Conservation (phyloP, 768 basidiomycete species). For the Tylopilus subfusipes region DNA sequence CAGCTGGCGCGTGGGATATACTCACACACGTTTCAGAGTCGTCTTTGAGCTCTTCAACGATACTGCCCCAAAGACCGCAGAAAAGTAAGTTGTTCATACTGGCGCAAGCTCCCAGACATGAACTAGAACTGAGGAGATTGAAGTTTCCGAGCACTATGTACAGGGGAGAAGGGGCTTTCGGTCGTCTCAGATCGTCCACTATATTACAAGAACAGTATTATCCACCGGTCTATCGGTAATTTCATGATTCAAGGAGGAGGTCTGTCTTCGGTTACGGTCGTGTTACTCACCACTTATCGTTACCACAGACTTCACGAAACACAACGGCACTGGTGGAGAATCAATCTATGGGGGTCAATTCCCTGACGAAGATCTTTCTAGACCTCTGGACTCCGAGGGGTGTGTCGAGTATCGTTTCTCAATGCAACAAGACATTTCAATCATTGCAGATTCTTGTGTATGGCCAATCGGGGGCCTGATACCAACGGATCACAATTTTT, state of each 20-base stretch:
- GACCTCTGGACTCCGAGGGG: conserved; percentile 63
- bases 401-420: conserved; percentile 25
- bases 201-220: conserved; percentile 75
- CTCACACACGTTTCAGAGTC: conserved; percentile 42
- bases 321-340: conserved; percentile 78
- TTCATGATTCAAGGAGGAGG: conserved; percentile 85
- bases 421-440: not conserved
- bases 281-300: not conserved
- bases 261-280: conserved; percentile 27
- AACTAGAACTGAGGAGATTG: conserved; percentile 7
- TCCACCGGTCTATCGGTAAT: conserved; percentile 74
- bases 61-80: conserved; percentile 66
- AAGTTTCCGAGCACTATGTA: conserved; percentile 84
- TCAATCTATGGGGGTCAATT: conserved; percentile 78
- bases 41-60: conserved; percentile 77
- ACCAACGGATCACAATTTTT: conserved; percentile 91
- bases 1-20: not conserved
- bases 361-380: conserved; percentile 69
- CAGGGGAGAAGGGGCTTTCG: conserved; percentile 79
- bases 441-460: conserved; percentile 63
- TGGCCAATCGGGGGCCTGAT: conserved; percentile 84
- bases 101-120: not conserved
- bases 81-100: conserved; percentile 56
- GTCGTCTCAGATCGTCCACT: conserved; percentile 60
- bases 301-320: conserved; percentile 67